Percentiles rank a stretch among this genome's conserved stretches.
Evolutionary conservation across 495 filamentous ascomycete species (phyloP).

Genomic region (Penicillium angulare): DNA sequence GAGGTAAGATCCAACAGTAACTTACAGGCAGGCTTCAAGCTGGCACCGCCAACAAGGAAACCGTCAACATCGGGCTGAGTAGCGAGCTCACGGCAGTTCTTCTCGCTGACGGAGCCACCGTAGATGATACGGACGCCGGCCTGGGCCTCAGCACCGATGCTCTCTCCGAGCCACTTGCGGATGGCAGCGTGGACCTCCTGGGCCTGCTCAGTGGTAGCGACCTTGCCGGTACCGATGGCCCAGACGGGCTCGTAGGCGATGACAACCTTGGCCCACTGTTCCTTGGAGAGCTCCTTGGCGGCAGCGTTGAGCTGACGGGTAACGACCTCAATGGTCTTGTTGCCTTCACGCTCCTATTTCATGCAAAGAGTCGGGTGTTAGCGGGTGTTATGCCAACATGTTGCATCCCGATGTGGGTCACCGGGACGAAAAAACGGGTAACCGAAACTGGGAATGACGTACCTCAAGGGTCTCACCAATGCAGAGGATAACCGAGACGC

Average conservation of each 20-base stretch:
- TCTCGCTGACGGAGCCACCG: constrained; percentile 93
- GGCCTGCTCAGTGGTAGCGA: constrained; percentile 88
- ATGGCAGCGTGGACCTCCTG: constrained; percentile 95
- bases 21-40: constrained; percentile 96
- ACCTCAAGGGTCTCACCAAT: constrained; percentile 89
- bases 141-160: constrained; percentile 67
- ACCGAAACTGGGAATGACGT: constrained; percentile 25
- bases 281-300: constrained; percentile 57
- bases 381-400: constrained; percentile 17
- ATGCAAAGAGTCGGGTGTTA: constrained; percentile 26
- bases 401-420: constrained; percentile 26
- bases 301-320: constrained; percentile 73
- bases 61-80: constrained; percentile 94
- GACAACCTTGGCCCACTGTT: constrained; percentile 91
- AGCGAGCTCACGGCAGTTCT: constrained; percentile 93
- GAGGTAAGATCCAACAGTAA: constrained; percentile 17
- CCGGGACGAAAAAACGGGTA: constrained; percentile 27
- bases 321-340: constrained; percentile 87
- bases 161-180: constrained; percentile 78
- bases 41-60: constrained; percentile 96
- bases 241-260: constrained; percentile 99
- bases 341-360: constrained; percentile 74
- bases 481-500: constrained; percentile 89
- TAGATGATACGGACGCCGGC: constrained; percentile 89
- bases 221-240: constrained; percentile 97